phyloP scores from a whole-genome alignment of 192 early-diverging fungal genomes.

The Neocallimastix lanati region DNA sequence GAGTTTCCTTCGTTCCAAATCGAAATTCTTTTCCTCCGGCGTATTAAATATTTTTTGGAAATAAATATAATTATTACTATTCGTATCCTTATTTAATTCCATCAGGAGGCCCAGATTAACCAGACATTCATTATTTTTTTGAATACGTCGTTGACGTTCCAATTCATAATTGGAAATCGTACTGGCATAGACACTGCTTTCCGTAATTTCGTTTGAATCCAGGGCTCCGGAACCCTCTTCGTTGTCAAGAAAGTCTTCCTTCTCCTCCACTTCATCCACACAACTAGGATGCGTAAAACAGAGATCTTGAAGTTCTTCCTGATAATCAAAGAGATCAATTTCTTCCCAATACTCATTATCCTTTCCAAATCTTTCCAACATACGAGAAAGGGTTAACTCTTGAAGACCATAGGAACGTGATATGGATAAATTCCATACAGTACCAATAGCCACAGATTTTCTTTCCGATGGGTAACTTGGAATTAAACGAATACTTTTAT shows the following conservation, averaged over 20 bases:
- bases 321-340: slow-evolving; percentile 20
- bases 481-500: slow-evolving; percentile 25
- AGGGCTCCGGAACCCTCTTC: background rate
- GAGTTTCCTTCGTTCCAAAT: background rate
- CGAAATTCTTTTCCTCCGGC: background rate
- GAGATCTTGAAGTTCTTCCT: background rate
- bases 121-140: slow-evolving; percentile 38
- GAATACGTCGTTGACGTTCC: slow-evolving; percentile 29
- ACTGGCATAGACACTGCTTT: slow-evolving; percentile 8
- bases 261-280: slow-evolving; percentile 3
- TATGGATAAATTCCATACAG: slow-evolving; percentile 68
- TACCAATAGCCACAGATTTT: slow-evolving; percentile 78
- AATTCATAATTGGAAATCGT: slow-evolving; percentile 34
- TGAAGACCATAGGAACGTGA: slow-evolving; percentile 36
- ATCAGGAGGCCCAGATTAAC: slow-evolving; percentile 54
- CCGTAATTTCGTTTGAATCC: background rate
- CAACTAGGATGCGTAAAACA: slow-evolving; percentile 2
- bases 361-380: slow-evolving; percentile 63
- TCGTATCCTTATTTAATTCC: slow-evolving; percentile 29
- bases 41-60: slow-evolving; percentile 5
- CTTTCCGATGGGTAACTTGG: slow-evolving; percentile 62
- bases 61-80: slow-evolving; percentile 8
- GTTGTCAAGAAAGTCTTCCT: slow-evolving; percentile 5
- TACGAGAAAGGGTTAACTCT: slow-evolving; percentile 44
- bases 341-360: slow-evolving; percentile 69